Evolutionary conservation across 139 green algal genomes (phyloP).

Genomic region (Chlorella sp.): DNA sequence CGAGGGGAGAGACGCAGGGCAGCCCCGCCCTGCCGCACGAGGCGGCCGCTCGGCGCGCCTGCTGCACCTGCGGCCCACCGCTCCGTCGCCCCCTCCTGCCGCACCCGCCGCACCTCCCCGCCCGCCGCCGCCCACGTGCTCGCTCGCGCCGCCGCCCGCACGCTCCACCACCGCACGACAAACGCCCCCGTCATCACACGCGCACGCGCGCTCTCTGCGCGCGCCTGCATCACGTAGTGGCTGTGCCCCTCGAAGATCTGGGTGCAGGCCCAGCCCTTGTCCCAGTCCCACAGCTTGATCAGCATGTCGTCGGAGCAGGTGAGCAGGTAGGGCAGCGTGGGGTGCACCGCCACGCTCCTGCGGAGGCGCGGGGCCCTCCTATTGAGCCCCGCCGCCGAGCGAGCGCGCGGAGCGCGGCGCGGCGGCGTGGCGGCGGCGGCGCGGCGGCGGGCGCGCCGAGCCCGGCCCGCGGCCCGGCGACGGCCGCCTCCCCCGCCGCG

Average conservation of each 20-base stretch:
- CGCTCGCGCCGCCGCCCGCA: too few relatives aligned
- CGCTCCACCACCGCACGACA: too few relatives aligned
- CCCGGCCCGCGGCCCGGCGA: too few relatives aligned
- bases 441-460: not conserved
- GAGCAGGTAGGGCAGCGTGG: conserved; percentile 90
- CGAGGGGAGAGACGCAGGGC: too few relatives aligned
- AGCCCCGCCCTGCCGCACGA: too few relatives aligned
- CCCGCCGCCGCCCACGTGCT: too few relatives aligned
- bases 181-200: too few relatives aligned
- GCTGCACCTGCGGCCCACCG: too few relatives aligned
- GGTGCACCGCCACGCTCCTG: conserved; percentile 93
- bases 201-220: not conserved
- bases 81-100: not conserved
- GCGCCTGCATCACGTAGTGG: conserved; percentile 98
- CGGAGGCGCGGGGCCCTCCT: too few relatives aligned
- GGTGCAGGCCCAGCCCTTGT: conserved; percentile 88
- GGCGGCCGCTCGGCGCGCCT: not conserved
- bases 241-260: conserved; percentile 98
- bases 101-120: not conserved
- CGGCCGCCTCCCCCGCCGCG: too few relatives aligned
- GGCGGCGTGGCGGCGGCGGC: not conserved
- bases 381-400: too few relatives aligned
- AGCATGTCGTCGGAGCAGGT: conserved; percentile 98
- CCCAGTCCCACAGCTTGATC: conserved; percentile 99
- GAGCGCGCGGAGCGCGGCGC: too few relatives aligned